Percentiles rank a stretch among this genome's conserved stretches.
Evolutionary conservation across 495 filamentous ascomycete species (phyloP).

Genomic region (Massariosphaeria phaeospora): DNA sequence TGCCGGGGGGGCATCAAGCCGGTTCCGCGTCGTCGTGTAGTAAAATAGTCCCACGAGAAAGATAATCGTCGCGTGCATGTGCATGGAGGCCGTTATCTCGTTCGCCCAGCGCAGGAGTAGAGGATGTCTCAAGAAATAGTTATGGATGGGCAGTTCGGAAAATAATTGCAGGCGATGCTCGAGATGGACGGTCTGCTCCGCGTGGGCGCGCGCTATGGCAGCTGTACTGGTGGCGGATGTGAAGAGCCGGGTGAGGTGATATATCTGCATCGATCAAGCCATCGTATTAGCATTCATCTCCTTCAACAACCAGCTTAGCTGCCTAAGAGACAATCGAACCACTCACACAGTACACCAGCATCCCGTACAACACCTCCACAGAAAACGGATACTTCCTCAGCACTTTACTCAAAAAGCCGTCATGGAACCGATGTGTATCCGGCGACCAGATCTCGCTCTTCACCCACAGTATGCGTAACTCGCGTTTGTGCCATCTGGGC

Average conservation of each 20-base stretch:
- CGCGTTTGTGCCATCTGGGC: slow-evolving; percentile 44
- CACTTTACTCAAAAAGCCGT: slow-evolving; percentile 52
- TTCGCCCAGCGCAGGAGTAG: slow-evolving; percentile 48
- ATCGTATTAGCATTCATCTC: too few relatives aligned
- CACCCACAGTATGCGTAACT: slow-evolving; percentile 40
- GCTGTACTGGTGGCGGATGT: slow-evolving; percentile 57
- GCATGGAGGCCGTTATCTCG: slow-evolving; percentile 71
- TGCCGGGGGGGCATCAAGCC: slow-evolving; percentile 42
- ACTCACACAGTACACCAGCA: slow-evolving; percentile 58
- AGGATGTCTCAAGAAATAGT: slow-evolving; percentile 37
- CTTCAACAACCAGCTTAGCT: too few relatives aligned
- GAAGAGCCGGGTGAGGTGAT: slow-evolving; percentile 60
- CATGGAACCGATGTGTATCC: slow-evolving; percentile 51
- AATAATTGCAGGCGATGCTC: slow-evolving; percentile 55
- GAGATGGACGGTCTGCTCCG: slow-evolving; percentile 51
- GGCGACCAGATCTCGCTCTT: slow-evolving; percentile 48
- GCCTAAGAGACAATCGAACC: too few relatives aligned
- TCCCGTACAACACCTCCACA: slow-evolving; percentile 80
- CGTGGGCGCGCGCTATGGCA: slow-evolving; percentile 54
- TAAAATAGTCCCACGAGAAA: slow-evolving; percentile 65
- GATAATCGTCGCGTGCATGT: slow-evolving; percentile 72
- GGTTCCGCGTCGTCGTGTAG: slow-evolving; percentile 52
- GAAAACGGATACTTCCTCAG: slow-evolving; percentile 69
- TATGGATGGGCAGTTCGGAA: slow-evolving; percentile 36
- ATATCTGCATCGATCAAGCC: too few relatives aligned